Conservation (phyloP, 2,329 filamentous ascomycete genomes). For the Trichocomaceae sp. region DNA sequence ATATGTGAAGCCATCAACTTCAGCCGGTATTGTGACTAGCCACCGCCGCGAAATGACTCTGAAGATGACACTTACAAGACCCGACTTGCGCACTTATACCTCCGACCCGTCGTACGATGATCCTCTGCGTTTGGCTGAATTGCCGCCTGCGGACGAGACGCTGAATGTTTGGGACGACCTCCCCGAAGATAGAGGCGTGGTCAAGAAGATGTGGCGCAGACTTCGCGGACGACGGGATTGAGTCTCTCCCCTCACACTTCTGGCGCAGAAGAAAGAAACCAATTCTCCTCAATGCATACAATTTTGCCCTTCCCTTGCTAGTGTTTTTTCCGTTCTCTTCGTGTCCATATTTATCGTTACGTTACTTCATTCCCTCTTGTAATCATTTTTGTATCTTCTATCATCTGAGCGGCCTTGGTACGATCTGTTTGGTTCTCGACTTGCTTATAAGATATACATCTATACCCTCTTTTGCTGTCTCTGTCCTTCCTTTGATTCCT, state of each 20-base stretch:
- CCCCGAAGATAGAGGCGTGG: constrained; percentile 30
- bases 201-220: constrained; percentile 42
- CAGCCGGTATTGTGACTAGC: constrained; percentile 26
- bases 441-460: no score
- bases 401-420: not conserved
- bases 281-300: constrained; percentile 3
- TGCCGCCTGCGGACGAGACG: constrained; percentile 41
- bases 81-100: constrained; percentile 60
- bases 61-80: constrained; percentile 87
- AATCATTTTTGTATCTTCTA: not conserved
- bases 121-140: constrained; percentile 49
- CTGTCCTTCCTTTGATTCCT: not conserved
- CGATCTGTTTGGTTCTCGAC: not conserved
- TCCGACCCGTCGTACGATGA: constrained; percentile 37
- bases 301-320: not conserved
- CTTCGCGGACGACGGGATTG: constrained; percentile 25
- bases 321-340: not conserved
- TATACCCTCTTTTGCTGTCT: constrained; percentile 14
- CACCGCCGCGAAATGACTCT: constrained; percentile 82
- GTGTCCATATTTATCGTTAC: constrained; percentile 7
- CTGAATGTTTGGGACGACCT: constrained; percentile 40
- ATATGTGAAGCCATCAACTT: constrained; percentile 6
- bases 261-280: not conserved
- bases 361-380: constrained; percentile 1
- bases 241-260: not conserved